phyloP scores from a whole-genome alignment of 768 basidiomycete species.

The Suillus spraguei region DNA sequence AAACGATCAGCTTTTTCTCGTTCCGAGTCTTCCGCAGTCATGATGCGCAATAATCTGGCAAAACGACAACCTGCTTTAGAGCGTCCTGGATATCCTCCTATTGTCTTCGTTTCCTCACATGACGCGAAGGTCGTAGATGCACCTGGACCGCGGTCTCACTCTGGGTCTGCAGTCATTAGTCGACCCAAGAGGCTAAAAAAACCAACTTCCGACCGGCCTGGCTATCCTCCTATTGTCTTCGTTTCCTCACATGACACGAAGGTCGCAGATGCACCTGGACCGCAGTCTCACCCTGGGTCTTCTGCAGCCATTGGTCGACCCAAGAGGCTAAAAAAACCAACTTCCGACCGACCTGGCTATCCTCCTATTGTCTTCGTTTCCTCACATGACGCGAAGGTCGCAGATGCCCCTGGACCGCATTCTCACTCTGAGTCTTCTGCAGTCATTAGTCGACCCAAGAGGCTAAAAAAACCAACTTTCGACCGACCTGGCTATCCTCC shows the following conservation, averaged over 20 bases:
- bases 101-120: slow-evolving; percentile 27
- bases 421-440: no score
- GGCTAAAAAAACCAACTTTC: neutral
- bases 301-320: no score
- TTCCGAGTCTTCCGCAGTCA: neutral
- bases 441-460: no score
- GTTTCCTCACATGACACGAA: slow-evolving; percentile 27
- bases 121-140: slow-evolving; percentile 33
- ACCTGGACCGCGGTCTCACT: neutral
- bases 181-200: no score
- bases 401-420: slow-evolving; percentile 16
- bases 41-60: neutral
- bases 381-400: slow-evolving; percentile 27
- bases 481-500: slow-evolving; percentile 14
- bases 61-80: neutral
- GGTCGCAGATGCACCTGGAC: slow-evolving; percentile 20
- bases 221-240: no score
- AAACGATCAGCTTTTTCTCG: neutral
- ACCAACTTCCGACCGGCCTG: no score
- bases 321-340: neutral
- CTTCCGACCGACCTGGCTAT: slow-evolving; percentile 1
- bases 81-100: slow-evolving; percentile 16
- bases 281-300: no score
- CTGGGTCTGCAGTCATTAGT: no score
- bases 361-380: no score